These are phyloP conservation scores for Evernia prunastri DNA, from an alignment of 495 filamentous ascomycete species.

Conservation along the genomic window DNA sequence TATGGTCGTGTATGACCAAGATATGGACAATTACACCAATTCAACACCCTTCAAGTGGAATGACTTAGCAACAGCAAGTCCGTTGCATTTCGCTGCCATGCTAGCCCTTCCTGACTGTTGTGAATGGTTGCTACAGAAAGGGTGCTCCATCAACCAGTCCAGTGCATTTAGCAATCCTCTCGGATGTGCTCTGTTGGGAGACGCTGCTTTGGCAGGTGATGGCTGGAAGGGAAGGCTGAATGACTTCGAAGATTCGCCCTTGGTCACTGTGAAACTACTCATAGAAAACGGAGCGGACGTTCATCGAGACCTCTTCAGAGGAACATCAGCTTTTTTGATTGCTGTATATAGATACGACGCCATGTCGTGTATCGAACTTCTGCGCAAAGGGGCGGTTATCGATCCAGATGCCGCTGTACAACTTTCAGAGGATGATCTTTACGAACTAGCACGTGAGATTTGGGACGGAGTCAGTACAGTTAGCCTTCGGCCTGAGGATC, in stretches of 20 bases:
- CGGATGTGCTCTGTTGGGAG: slow-evolving; percentile 19
- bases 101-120: slow-evolving; percentile 16
- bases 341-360: not conserved
- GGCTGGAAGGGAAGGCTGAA: too few relatives aligned
- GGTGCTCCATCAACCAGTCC: slow-evolving; percentile 19
- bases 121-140: slow-evolving; percentile 16
- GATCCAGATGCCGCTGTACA: not conserved
- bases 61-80: slow-evolving; percentile 2
- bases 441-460: not conserved
- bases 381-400: not conserved
- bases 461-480: not conserved
- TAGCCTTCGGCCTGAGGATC: not conserved
- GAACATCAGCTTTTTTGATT: not conserved
- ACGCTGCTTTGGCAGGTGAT: not conserved
- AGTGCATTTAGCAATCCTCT: slow-evolving; percentile 25
- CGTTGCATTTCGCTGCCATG: slow-evolving; percentile 26
- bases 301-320: not conserved
- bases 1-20: too few relatives aligned
- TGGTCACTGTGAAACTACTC: not conserved
- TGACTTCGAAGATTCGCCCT: too few relatives aligned
- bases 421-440: too few relatives aligned
- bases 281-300: not conserved
- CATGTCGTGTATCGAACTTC: not conserved
- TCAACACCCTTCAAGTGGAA: not conserved
- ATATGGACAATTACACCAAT: too few relatives aligned